A percentile compares a stretch with the other conserved stretches of the same genome.
Evolutionary conservation across 345 rosid species (phyloP).

Genomic region (Reutealis trisperma): DNA sequence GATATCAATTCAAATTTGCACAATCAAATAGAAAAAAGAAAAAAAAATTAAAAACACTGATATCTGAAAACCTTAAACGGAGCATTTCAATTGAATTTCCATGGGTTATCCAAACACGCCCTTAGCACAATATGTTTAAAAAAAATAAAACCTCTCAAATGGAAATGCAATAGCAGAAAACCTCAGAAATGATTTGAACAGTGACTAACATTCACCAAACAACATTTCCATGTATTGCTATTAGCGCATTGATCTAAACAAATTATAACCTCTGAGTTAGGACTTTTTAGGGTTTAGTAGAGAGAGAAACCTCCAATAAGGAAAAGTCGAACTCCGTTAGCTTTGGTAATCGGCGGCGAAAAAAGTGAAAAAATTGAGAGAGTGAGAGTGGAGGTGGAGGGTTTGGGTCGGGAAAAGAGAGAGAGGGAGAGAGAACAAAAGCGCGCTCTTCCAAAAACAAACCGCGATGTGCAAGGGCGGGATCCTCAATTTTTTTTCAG

Average conservation of each 20-base stretch:
- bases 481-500: neutral
- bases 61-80: neutral
- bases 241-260: neutral
- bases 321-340: neutral
- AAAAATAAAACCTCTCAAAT: neutral
- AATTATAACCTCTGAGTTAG: neutral
- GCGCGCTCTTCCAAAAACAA: slow-evolving; percentile 14
- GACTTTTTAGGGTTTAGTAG: neutral
- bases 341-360: slow-evolving; percentile 8
- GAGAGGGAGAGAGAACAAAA: neutral
- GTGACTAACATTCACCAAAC: neutral
- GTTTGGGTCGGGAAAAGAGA: neutral
- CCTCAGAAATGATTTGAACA: neutral
- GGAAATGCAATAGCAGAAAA: neutral
- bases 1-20: neutral
- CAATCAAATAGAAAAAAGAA: neutral
- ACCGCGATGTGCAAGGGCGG: slow-evolving; percentile 6
- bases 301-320: neutral
- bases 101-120: neutral
- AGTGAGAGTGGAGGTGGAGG: neutral
- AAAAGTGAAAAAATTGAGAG: neutral
- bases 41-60: too few relatives aligned
- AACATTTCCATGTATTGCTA: neutral
- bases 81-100: neutral
- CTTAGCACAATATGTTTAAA: too few relatives aligned